A percentile compares a stretch with the other conserved stretches of the same genome.
Evolutionary conservation across 75 land plant species (phyloP).

Genomic region (Cupressus sempervirens): DNA sequence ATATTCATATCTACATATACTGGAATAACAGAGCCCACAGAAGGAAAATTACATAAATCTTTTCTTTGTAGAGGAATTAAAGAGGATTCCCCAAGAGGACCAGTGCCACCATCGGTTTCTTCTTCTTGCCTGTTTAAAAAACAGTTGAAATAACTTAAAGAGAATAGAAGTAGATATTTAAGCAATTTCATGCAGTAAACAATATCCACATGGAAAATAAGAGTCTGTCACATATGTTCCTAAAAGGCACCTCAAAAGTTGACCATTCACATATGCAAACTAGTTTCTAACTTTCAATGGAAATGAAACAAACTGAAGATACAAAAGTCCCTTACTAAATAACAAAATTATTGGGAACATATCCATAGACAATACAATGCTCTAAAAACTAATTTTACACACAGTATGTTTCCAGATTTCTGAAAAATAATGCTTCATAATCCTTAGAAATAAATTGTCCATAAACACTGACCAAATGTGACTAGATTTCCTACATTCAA

Average conservation of each 20-base stretch:
- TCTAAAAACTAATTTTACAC: neutral
- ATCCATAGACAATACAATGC: neutral
- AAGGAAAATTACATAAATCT: constrained; percentile 52
- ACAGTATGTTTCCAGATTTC: neutral
- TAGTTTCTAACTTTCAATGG: neutral
- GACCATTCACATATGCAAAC: neutral
- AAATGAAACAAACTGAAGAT: neutral
- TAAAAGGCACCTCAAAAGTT: neutral
- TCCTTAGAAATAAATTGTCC: neutral
- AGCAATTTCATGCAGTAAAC: neutral
- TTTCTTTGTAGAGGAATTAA: constrained; percentile 29
- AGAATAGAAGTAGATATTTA: neutral
- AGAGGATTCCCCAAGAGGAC: neutral
- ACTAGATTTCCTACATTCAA: neutral
- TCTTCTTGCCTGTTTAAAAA: neutral
- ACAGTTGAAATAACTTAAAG: neutral
- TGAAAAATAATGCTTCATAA: neutral
- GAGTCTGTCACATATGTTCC: neutral
- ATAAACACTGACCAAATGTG: neutral
- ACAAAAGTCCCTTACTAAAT: neutral
- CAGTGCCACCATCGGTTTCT: neutral
- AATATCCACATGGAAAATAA: neutral
- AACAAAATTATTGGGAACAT: neutral
- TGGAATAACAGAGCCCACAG: constrained; percentile 59
- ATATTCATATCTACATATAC: constrained; percentile 22